Base-by-base conservation (phyloP, 2,329 filamentous ascomycete genomes). In the Paramyrothecium roridum region DNA sequence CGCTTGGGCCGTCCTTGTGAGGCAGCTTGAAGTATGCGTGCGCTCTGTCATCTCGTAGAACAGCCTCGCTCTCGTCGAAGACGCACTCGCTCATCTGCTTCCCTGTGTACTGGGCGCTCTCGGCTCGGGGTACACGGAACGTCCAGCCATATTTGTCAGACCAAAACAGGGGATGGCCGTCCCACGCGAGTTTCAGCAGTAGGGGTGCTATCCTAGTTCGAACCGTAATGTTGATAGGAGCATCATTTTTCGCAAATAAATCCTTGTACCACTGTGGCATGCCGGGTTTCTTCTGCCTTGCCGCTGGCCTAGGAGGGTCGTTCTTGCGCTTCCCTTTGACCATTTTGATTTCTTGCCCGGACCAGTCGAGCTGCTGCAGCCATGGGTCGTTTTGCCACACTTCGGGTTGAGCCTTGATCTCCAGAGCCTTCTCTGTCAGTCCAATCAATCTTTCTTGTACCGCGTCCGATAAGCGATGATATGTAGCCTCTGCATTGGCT, bases 231-330 rank as follows among this genome's bases (percentile, higher is more conserved):
- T 79, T 87, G 55, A 97, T 95, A 48, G 82, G 82, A 0, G 81
- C 76, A 56, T 86, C 83, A 22, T 75, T 87, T 55, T 85, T 91
- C 1, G 81, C 64, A 63, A 96, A 96, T 1, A 99, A 77, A 68
- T 92, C 91, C 67, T 95, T 97, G 74, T 96, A 99, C 95, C 95
- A 99, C 61, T 89, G 82, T 0, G 95, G 95, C 89, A 90, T 95
- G 16, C 95, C 95, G 0, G 93, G 93, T 75, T 89, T 91, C 79
- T 98, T 99, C 70, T 99, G 95, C 48, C 89, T 81, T 12, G 87
- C 87, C 8, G 87, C 89, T 30, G 88, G 91, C 48, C 91, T 80
- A 2, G 89, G 88, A 12, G 88, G 86, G 54, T 96, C 91, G 11
- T 76, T 79, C 70, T 96, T 97, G 73, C 89, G 93, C 76, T 95